A percentile compares a stretch with the other conserved stretches of the same genome.
phyloP scores from a whole-genome alignment of 208 protist species.

The Acanthamoeba sp. region DNA sequence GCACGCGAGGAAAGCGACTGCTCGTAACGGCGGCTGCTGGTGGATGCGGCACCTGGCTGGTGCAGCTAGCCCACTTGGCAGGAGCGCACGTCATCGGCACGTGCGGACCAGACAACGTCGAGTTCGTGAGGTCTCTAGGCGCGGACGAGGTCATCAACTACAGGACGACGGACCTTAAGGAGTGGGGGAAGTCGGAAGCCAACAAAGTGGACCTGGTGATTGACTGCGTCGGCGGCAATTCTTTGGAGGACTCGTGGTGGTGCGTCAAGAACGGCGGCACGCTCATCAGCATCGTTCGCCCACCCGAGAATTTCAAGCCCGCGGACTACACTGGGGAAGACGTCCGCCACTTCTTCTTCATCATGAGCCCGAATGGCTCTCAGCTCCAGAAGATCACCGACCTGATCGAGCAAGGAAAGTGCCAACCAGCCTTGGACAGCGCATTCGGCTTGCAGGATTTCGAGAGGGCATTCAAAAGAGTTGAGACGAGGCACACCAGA shows the following conservation, averaged over 20 bases:
- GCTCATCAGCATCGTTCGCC: not conserved
- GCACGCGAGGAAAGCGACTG: constrained; percentile 48
- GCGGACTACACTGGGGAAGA: not conserved
- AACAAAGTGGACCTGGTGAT: constrained; percentile 22
- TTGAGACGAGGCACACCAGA: not conserved
- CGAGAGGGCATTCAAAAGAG: not conserved
- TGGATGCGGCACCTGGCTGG: constrained; percentile 93
- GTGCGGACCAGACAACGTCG: constrained; percentile 91
- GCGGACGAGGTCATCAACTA: constrained; percentile 92
- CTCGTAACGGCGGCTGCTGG: constrained; percentile 93
- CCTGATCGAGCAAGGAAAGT: not conserved
- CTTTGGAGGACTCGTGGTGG: not conserved
- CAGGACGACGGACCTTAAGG: not conserved
- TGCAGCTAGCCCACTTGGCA: constrained; percentile 93
- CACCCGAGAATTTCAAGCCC: not conserved
- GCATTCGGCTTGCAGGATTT: not conserved
- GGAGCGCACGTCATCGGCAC: constrained; percentile 93
- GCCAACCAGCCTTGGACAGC: not conserved
- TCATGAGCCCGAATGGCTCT: not conserved
- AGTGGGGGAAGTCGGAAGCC: not conserved
- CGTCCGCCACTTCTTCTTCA: constrained; percentile 1
- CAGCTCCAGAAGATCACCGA: not conserved
- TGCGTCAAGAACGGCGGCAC: not conserved
- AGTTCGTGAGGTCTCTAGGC: constrained; percentile 90
- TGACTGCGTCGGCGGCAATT: not conserved